Conservation (phyloP, 2,329 filamentous ascomycete genomes). For the Cyclaneusma minus region DNA sequence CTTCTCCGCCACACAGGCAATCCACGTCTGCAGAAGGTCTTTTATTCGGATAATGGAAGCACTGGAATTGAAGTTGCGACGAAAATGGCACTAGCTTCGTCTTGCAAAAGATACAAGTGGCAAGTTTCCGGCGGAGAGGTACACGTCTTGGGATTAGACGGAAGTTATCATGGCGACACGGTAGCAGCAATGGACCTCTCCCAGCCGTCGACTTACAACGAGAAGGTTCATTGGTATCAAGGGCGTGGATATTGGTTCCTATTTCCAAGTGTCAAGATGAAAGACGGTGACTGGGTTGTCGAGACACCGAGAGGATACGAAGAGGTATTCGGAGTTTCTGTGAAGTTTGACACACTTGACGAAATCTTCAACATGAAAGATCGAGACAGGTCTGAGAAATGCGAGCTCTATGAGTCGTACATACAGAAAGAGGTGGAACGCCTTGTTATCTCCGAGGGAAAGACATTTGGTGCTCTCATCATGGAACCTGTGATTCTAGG, state of each 20-base stretch:
- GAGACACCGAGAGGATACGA: constrained; percentile 9
- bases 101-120: constrained; percentile 53
- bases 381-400: constrained; percentile 28
- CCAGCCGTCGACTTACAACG: constrained; percentile 63
- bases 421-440: constrained; percentile 37
- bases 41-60: constrained; percentile 74
- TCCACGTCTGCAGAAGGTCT: constrained; percentile 52
- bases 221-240: constrained; percentile 75
- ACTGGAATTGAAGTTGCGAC: constrained; percentile 73
- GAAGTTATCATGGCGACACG: constrained; percentile 76
- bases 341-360: constrained; percentile 24
- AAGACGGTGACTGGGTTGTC: constrained; percentile 49
- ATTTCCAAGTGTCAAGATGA: constrained; percentile 56
- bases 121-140: constrained; percentile 32
- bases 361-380: constrained; percentile 43
- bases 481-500: constrained; percentile 71
- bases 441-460: constrained; percentile 36
- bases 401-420: constrained; percentile 39
- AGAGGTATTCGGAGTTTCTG: constrained; percentile 5
- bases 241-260: constrained; percentile 72
- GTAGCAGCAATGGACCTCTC: constrained; percentile 80
- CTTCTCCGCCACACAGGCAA: constrained; percentile 46
- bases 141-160: constrained; percentile 58
- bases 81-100: constrained; percentile 68
- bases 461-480: constrained; percentile 61